Evolutionary conservation across 176 grass and related monocot species (phyloP).

Genomic region (Poa pratensis): DNA sequence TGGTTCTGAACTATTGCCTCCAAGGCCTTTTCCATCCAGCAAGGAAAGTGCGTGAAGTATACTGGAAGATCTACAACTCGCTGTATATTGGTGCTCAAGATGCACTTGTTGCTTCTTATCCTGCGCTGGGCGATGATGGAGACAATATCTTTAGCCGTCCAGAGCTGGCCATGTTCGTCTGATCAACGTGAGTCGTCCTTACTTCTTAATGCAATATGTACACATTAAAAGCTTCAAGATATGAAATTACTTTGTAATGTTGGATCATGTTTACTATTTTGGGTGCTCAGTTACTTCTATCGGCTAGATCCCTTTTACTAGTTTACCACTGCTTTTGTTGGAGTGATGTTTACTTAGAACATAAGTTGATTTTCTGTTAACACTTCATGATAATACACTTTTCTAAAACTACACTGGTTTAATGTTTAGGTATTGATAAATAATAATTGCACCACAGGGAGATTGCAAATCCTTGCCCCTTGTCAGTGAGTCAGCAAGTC

Average conservation of each 20-base stretch:
- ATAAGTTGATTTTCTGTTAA: background rate
- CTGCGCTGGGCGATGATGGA: constrained; percentile 61
- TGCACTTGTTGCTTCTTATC: constrained; percentile 88
- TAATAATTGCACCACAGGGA: background rate
- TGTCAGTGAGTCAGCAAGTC: background rate
- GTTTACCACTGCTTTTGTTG: background rate
- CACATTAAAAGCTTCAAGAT: constrained; percentile 9
- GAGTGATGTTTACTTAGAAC: background rate
- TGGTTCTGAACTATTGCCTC: constrained; percentile 92
- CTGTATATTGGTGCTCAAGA: constrained; percentile 90
- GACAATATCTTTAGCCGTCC: constrained; percentile 72
- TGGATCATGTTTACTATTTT: background rate
- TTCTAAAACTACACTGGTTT: background rate
- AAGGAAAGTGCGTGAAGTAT: constrained; percentile 97
- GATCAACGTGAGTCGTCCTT: constrained; percentile 58
- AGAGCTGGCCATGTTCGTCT: constrained; percentile 84
- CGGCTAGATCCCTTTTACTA: background rate
- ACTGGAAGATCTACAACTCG: constrained; percentile 99
- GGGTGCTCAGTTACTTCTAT: constrained; percentile 2
- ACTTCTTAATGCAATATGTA: constrained; percentile 16
- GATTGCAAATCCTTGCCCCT: background rate
- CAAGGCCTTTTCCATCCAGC: constrained; percentile 97
- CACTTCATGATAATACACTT: background rate
- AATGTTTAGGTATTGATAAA: background rate
- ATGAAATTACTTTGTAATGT: constrained; percentile 7